These are phyloP conservation scores for Aureobasidium melanogenum DNA, from an alignment of 2,329 filamentous ascomycete genomes.

Conservation along the genomic window DNA sequence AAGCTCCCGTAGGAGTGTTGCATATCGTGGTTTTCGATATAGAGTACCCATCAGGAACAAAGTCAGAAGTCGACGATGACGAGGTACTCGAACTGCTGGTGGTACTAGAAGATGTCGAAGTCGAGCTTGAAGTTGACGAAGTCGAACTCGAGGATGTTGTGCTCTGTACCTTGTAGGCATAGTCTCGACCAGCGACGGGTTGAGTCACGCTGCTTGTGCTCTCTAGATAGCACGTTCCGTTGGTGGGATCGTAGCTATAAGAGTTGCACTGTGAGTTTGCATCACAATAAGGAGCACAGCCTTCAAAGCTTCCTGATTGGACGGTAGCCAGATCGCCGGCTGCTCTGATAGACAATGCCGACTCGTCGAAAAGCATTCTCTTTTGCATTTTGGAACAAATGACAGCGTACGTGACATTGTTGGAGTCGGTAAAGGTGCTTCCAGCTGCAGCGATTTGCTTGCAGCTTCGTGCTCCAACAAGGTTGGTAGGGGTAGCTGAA, in stretches of 20 bases:
- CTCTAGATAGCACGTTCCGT: background rate
- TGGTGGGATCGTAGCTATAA: background rate
- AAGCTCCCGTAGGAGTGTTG: background rate
- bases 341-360: background rate
- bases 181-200: background rate
- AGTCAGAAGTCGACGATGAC: background rate
- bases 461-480: slow-evolving; percentile 2
- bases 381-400: background rate
- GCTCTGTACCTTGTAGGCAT: background rate
- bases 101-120: background rate
- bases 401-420: slow-evolving; percentile 6
- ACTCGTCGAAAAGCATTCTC: background rate
- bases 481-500: background rate
- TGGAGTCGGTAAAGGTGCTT: slow-evolving; percentile 4
- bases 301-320: slow-evolving; percentile 10
- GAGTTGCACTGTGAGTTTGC: background rate
- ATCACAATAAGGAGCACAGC: slow-evolving; percentile 13
- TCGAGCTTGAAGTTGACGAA: background rate
- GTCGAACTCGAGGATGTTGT: background rate
- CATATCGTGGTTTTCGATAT: slow-evolving; percentile 1
- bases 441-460: background rate
- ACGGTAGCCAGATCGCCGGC: background rate
- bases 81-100: background rate
- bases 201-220: background rate
- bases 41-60: background rate